These are phyloP conservation scores for Sclerotinia spermophila DNA, from an alignment of 2,329 filamentous ascomycete species.

Conservation along the genomic window DNA sequence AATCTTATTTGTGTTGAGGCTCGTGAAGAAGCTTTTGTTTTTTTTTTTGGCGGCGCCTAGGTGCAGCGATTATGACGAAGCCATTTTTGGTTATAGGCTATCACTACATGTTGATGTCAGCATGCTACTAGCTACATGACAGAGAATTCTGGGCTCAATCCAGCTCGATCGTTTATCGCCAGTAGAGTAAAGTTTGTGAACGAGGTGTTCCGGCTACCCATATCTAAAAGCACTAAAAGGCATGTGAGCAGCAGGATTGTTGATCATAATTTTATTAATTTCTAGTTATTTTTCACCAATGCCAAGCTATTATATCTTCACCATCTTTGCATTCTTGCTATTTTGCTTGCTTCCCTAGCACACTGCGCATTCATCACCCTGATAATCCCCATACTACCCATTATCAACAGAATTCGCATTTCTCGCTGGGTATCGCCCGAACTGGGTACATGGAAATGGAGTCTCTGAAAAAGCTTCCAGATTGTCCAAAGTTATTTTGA, in stretches of 20 bases:
- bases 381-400: neutral
- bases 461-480: slow-evolving; percentile 19
- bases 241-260: neutral
- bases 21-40: neutral
- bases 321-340: neutral
- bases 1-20: neutral
- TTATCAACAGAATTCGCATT: slow-evolving; percentile 27
- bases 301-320: neutral
- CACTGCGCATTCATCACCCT: neutral
- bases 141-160: neutral
- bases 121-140: neutral
- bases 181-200: neutral
- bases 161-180: neutral
- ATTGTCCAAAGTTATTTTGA: slow-evolving; percentile 28
- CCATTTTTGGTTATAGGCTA: neutral
- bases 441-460: slow-evolving; percentile 25
- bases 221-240: neutral
- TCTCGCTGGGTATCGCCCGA: slow-evolving; percentile 21
- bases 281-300: neutral
- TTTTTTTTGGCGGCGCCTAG: neutral
- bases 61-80: neutral
- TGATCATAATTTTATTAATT: neutral
- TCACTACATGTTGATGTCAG: neutral
- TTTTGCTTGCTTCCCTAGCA: neutral
- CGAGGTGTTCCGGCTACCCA: neutral